These are phyloP conservation scores for Apiotrichum mycotoxinovorans DNA, from an alignment of 1,284 basidiomycete genomes.

Conservation along the genomic window DNA sequence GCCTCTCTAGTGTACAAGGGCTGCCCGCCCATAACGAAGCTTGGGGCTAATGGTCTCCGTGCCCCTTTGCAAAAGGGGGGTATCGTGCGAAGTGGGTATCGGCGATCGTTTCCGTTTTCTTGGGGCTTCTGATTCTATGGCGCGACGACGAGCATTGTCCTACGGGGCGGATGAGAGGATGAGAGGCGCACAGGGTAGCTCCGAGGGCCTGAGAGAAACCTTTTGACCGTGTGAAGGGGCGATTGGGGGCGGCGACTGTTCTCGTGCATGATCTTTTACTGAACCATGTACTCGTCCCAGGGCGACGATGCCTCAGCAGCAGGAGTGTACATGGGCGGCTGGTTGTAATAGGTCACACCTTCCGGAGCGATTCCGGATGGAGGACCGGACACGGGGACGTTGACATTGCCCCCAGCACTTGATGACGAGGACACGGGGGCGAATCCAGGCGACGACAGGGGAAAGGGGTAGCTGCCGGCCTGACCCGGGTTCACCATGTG, in stretches of 20 bases:
- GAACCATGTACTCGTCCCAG: conserved; percentile 11
- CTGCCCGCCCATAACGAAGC: neutral
- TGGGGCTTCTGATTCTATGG: neutral
- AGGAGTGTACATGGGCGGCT: conserved; percentile 2
- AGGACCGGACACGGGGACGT: neutral
- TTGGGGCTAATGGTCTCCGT: neutral
- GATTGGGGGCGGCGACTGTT: neutral
- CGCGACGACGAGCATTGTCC: neutral
- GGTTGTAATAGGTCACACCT: neutral
- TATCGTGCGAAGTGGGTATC: neutral
- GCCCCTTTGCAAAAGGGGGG: neutral
- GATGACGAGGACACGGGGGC: neutral
- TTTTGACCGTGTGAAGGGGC: neutral
- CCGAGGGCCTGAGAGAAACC: neutral
- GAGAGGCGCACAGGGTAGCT: neutral
- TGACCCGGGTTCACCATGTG: neutral
- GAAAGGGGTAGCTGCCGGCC: neutral
- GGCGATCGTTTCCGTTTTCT: neutral
- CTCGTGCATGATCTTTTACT: neutral
- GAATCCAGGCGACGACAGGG: neutral
- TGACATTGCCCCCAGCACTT: neutral
- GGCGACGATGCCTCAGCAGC: neutral
- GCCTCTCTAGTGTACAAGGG: neutral
- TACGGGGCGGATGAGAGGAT: neutral
- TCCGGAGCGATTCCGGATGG: neutral